Conservation (phyloP, 2,329 filamentous ascomycete genomes). For the Phialophora chinensis region DNA sequence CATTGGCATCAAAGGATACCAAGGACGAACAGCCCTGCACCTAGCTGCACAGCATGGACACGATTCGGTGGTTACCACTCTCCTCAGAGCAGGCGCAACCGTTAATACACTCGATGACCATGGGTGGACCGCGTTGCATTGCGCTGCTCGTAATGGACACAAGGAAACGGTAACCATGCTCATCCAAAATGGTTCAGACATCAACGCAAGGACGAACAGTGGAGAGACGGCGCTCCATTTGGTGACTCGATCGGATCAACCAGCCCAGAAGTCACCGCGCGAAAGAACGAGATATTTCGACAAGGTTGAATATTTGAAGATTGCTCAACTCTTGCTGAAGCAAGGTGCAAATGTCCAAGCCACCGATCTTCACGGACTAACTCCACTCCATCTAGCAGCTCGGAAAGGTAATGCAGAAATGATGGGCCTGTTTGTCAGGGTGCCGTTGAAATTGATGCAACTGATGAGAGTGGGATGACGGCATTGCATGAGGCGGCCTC, state of each 20-base stretch:
- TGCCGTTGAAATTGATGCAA: too few relatives aligned
- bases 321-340: too few relatives aligned
- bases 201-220: not conserved
- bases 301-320: too few relatives aligned
- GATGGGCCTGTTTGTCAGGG: too few relatives aligned
- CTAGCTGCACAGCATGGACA: not conserved
- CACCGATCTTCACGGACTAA: too few relatives aligned
- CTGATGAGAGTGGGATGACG: too few relatives aligned
- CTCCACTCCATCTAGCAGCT: too few relatives aligned
- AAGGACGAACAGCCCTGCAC: not conserved
- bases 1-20: not conserved
- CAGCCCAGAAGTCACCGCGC: too few relatives aligned
- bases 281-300: too few relatives aligned
- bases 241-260: not conserved
- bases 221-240: not conserved
- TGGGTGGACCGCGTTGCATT: not conserved
- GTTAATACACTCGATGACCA: not conserved
- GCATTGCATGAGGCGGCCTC: too few relatives aligned
- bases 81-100: not conserved
- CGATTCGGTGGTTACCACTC: not conserved
- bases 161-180: not conserved
- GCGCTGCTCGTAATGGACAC: not conserved
- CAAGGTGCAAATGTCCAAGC: too few relatives aligned
- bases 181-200: not conserved
- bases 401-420: too few relatives aligned